Evolutionary conservation across 441 rosid genomes (phyloP).

Genomic region (Omphalea diandra): DNA sequence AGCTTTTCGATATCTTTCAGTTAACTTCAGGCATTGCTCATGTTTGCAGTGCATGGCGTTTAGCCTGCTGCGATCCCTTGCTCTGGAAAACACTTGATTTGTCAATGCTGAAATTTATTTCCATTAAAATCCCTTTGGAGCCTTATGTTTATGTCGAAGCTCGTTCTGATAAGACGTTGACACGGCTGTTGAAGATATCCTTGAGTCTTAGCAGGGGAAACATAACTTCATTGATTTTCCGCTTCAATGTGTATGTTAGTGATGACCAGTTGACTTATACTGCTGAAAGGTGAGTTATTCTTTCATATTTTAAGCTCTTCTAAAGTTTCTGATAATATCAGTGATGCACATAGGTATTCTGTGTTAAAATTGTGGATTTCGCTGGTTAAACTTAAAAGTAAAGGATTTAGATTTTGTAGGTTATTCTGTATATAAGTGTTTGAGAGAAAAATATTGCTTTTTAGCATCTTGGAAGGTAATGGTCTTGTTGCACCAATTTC

Average conservation of each 20-base stretch:
- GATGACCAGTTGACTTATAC: conserved; percentile 79
- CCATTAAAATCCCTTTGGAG: conserved; percentile 63
- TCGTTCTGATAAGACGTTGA: conserved; percentile 51
- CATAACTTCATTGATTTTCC: conserved; percentile 60
- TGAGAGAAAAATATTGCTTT: neutral
- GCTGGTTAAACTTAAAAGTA: neutral
- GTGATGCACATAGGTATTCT: neutral
- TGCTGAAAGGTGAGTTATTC: conserved; percentile 56
- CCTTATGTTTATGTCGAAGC: conserved; percentile 75
- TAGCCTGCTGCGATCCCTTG: conserved; percentile 75
- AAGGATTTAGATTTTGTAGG: neutral
- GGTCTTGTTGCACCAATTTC: neutral
- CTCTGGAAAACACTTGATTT: conserved; percentile 82
- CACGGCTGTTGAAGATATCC: conserved; percentile 55
- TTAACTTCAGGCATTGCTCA: conserved; percentile 64
- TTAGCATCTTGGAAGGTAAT: neutral
- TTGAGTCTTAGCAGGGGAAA: conserved; percentile 67
- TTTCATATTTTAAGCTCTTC: neutral
- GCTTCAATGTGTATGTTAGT: conserved; percentile 58
- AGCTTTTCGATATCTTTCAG: conserved; percentile 50
- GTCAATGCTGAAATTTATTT: conserved; percentile 62
- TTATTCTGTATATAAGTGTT: neutral
- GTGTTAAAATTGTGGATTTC: neutral
- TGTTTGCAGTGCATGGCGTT: conserved; percentile 78
- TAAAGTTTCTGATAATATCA: conserved; percentile 10